Base-by-base conservation (phyloP, 192 early-diverging fungal species). In the Coemansia sp. region DNA sequence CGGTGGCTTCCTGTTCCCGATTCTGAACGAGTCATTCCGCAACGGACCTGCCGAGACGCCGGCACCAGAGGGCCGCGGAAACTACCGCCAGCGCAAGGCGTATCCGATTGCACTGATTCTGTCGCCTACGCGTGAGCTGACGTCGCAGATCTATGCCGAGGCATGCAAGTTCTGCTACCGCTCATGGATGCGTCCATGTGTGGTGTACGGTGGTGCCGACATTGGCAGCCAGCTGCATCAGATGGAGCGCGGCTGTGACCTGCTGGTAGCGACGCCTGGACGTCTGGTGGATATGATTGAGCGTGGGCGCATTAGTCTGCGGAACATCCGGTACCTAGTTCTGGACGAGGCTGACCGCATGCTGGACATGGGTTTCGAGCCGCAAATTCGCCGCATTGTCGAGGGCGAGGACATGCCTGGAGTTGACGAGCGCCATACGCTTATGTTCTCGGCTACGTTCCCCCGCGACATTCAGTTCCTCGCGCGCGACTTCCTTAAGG, bases 401-500 rank as follows among this genome's bases (percentile, higher is more conserved):
- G 88, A 84, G 61, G 61, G 84, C 66, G 87, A 90, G 74, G 91
- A 94, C 64, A 85, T 96, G 77, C 82, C 85, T 12, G 81, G 78
- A 48, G 87, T 95, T 13, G 60, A 78, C 52, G 64, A 81, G 51
- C 84, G 94, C 58, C 93, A 93, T 60, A 98, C 96, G 8, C 87
- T 97, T 55, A 97, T 98, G 95, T 98, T 97, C 75, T 91, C 88
- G 66, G 96, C 96, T n/a, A 98, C 96, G 1, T 98, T 98, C 85
- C 97, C 97, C 9, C 88, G 84, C 27, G 81, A 89, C 52, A 96
- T 98, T 61, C 96, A 94, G 65, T 82, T 85, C 48, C 88, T 98
- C 23, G 97, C 97, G 19, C 83, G 90, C 64, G 94, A 96, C 77
- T 97, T 98, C 83, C 82, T 98, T 37, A 80, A 85, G 24, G 82